A percentile compares a stretch with the other conserved stretches of the same genome.
phyloP scores from a whole-genome alignment of 768 basidiomycete species.

The Xerocomellus amylosporus region DNA sequence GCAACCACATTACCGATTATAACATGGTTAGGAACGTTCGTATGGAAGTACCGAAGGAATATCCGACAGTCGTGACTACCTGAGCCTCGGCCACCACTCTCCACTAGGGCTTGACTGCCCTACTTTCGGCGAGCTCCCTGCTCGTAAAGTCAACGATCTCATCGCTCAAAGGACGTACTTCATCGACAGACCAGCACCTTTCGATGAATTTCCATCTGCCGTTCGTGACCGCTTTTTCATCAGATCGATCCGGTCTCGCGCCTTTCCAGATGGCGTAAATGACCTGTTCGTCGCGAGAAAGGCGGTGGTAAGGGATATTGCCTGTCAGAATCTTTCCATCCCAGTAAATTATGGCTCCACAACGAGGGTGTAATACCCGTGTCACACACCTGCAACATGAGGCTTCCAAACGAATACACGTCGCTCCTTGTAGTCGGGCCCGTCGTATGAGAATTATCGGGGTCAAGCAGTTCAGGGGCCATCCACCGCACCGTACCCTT shows the following conservation, averaged over 20 bases:
- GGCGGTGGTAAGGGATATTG: background rate
- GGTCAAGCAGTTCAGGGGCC: background rate
- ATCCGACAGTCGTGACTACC: too few species aligned
- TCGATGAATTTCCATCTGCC: background rate
- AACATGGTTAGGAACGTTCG: background rate
- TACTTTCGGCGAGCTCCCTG: background rate
- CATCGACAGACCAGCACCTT: background rate
- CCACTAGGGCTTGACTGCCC: background rate
- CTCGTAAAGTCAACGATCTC: background rate
- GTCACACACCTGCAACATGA: slow-evolving; percentile 12
- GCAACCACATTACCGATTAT: background rate
- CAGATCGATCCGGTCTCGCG: background rate
- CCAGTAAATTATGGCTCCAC: background rate
- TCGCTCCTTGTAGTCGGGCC: background rate
- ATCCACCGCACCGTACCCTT: slow-evolving; percentile 2
- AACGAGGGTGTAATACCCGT: background rate
- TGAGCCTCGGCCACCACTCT: too few species aligned
- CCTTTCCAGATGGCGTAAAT: background rate
- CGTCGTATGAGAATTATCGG: too few species aligned
- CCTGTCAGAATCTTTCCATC: background rate
- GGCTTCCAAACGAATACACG: slow-evolving; percentile 8
- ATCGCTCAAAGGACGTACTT: background rate
- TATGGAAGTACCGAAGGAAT: background rate
- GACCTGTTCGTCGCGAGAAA: background rate
- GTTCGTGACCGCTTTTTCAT: background rate